These are phyloP conservation scores for Fusarium palustre DNA, from an alignment of 2,329 filamentous ascomycete genomes.

Conservation along the genomic window DNA sequence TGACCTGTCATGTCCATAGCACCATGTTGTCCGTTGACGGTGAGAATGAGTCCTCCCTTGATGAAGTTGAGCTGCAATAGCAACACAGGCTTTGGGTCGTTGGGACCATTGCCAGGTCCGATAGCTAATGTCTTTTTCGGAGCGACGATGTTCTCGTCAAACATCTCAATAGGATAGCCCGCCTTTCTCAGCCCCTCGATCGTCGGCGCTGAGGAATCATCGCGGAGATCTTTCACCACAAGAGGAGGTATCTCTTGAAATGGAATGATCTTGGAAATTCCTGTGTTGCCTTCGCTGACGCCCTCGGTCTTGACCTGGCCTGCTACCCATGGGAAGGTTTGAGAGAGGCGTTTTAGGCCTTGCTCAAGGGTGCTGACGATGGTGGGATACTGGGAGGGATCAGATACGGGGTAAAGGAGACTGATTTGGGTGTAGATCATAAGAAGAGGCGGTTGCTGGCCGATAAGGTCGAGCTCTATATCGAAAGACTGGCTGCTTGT, in stretches of 20 bases:
- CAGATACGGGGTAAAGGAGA: slow-evolving; percentile 53
- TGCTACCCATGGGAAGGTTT: slow-evolving; percentile 60
- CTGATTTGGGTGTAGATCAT: slow-evolving; percentile 61
- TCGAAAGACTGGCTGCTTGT: slow-evolving; percentile 15
- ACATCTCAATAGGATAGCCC: slow-evolving; percentile 60
- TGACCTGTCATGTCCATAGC: slow-evolving; percentile 65
- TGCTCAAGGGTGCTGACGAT: slow-evolving; percentile 49
- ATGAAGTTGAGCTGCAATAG: slow-evolving; percentile 63
- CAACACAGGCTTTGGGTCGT: slow-evolving; percentile 55
- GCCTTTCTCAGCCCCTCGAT: slow-evolving; percentile 54
- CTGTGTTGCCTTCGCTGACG: slow-evolving; percentile 47
- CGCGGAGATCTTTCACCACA: slow-evolving; percentile 57
- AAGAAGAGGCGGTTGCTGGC: slow-evolving; percentile 54
- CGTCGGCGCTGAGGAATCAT: slow-evolving; percentile 51
- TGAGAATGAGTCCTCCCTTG: slow-evolving; percentile 61
- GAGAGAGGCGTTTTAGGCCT: slow-evolving; percentile 55
- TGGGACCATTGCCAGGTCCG: slow-evolving; percentile 38
- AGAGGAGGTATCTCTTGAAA: slow-evolving; percentile 51
- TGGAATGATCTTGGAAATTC: slow-evolving; percentile 55
- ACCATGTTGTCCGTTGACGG: slow-evolving; percentile 61
- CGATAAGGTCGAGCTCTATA: slow-evolving; percentile 55
- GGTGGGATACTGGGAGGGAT: slow-evolving; percentile 35
- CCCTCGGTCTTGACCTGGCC: slow-evolving; percentile 55
- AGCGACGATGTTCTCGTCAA: slow-evolving; percentile 59
- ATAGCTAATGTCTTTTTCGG: slow-evolving; percentile 55